Evolutionary conservation across 208 protist genomes (phyloP).

Genomic region (Acanthamoeba castellanii): DNA sequence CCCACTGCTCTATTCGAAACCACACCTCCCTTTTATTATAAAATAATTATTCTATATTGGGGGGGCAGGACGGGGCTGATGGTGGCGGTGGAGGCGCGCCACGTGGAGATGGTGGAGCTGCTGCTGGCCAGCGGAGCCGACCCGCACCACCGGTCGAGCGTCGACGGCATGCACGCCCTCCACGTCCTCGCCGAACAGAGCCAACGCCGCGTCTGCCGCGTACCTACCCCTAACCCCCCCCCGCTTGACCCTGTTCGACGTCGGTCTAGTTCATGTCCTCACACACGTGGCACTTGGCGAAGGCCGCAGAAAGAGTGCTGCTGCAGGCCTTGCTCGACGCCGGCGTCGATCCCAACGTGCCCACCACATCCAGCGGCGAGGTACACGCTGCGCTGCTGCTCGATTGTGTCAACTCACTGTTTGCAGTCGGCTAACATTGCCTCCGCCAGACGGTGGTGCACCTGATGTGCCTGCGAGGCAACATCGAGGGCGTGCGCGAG

Average conservation of each 20-base stretch:
- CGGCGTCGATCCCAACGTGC: conserved; percentile 11
- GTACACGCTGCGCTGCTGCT: too few relatives aligned
- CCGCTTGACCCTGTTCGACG: too few relatives aligned
- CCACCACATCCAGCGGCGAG: background rate
- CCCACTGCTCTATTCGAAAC: too few relatives aligned
- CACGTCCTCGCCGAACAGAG: background rate
- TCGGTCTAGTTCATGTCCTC: too few relatives aligned
- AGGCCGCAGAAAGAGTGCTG: too few relatives aligned
- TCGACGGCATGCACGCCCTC: conserved; percentile 4
- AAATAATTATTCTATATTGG: too few relatives aligned
- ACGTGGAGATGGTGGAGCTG: background rate
- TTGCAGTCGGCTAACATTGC: too few relatives aligned
- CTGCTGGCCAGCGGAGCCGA: background rate
- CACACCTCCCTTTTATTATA: too few relatives aligned
- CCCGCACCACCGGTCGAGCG: background rate
- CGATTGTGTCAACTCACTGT: too few relatives aligned
- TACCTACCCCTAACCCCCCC: too few relatives aligned
- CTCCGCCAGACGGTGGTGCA: background rate
- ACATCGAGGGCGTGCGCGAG: background rate
- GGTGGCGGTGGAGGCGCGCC: background rate
- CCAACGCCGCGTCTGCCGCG: background rate
- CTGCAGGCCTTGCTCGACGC: background rate
- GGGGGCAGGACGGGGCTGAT: background rate
- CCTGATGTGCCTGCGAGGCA: conserved; percentile 4
- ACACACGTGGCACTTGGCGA: too few relatives aligned